Base-by-base conservation (phyloP, 2,329 filamentous ascomycete genomes). In the Chaetomiaceae sp. region DNA sequence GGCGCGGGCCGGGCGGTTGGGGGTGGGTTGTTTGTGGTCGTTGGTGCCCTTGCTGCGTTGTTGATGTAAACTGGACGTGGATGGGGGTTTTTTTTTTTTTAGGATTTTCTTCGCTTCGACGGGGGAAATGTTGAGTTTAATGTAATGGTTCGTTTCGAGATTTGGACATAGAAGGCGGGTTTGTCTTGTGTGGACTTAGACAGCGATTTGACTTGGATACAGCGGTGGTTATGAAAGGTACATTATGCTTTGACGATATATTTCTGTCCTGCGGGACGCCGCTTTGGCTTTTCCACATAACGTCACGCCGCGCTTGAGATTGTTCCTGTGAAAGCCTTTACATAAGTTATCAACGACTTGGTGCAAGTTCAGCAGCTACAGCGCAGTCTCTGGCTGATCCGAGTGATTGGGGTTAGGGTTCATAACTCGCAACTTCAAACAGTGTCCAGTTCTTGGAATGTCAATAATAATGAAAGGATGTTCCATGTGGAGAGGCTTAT, bases 1-100 rank as follows among this genome's bases (percentile, higher is more conserved):
- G 58, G 56, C 5, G 56, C 49, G 34, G 50, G 40, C 11, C 56
- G 37, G 50, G 51, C 37, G 13, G 49, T 23, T 11, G 47, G 36
- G 11, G 27, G 51, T 2, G 43, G 51, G 9, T 11, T 48, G 27
- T 4, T 51, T 49, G 23, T 40, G 16, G 38, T 25, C 40, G 30
- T 46, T 30, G 52, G 49, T 30, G 49, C 37, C 14, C 44, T 52
- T 16, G 37, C 29, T n/a, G 47, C 44, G 23, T 23, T 60, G 44
- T 7, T 57, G 34, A 5, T 60, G 30, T 60, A 52, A 41, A 33
- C 2, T 49, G 34, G 41, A 18, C 27, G 5, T 40, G 27, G 5
- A 27, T 27, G 5, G 25, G 9, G 25, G 5, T 27, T 29, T 16
- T 21, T 5, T n/a, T 20, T 44, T 29, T 20, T 8, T 10, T 42